Base-by-base conservation (phyloP, 768 basidiomycete genomes). In the Naganishia antarctica region DNA sequence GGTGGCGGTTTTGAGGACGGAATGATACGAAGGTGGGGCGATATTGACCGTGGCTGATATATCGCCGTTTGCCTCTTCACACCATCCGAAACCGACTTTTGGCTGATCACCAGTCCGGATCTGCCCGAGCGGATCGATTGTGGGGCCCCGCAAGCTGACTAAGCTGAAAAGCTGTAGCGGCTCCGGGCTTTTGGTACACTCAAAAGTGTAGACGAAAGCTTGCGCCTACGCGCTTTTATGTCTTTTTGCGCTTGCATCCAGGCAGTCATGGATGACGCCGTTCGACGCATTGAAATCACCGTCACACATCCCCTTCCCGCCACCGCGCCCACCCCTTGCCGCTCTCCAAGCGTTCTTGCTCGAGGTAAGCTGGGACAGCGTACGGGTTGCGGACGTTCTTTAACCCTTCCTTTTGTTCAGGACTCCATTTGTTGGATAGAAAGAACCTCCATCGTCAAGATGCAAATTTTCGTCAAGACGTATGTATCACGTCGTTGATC, bases 381-480 rank as follows among this genome's bases (percentile, higher is more conserved):
- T 2, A 29, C 53, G 34, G 4, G 1, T 4, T 34, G 23, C 6
- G 23, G 11, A 16, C 23, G 23, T 34, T 57, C 18, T 40, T 57
- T 31, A 25, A 37, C 23, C 28, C 29, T 8, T 31, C 18, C 5
- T 21, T 25, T 50, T 26, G 21, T 46, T 48, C 46, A 63, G 62
- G 62, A 63, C 62, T 63, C 62, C 62, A 63, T 63, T 43, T 8
- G 29, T 63, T 63, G 62, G 62, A 63, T 31, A 63, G 62, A 63
- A 44, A 50, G 51, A 47, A 53, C 62, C 49, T 57, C 62, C 40
- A 57, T 57, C 53, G 34, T 60, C 66, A 73, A 70, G 63, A 94
- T 96, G 92, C 92, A 96, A 82, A 97, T 96, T 78, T 97, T 98
- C 81, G 93, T 98, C 64, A 97, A 91, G 82, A 91, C 91, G 90